phyloP scores from a whole-genome alignment of 1,284 basidiomycete genomes.

The Xerocomus nothofagi region DNA sequence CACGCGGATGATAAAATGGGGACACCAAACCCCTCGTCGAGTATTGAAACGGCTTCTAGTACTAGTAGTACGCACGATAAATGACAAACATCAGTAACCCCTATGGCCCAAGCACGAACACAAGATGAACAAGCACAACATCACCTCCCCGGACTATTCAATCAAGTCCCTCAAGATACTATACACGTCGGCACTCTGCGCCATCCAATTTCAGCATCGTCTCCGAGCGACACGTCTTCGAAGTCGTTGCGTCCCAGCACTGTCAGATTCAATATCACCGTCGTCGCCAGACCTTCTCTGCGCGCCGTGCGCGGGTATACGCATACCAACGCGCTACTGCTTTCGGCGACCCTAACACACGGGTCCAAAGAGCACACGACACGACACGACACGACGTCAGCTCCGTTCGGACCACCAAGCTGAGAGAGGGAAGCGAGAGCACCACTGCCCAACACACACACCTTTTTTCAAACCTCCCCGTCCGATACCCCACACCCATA shows the following conservation, averaged over 20 bases:
- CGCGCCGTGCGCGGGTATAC: neutral
- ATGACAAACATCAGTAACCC: neutral
- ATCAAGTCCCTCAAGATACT: neutral
- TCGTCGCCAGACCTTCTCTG: neutral
- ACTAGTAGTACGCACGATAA: neutral
- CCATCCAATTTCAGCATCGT: neutral
- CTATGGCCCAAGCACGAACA: neutral
- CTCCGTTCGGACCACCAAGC: neutral
- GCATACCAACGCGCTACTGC: slow-evolving; percentile 22
- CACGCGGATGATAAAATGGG: neutral
- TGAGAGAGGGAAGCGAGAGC: neutral
- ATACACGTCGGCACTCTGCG: neutral
- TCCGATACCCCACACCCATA: slow-evolving; percentile 24
- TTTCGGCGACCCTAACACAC: slow-evolving; percentile 6
- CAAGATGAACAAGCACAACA: neutral
- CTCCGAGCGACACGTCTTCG: neutral
- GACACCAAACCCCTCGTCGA: neutral
- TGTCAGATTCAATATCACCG: neutral
- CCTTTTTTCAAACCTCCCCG: slow-evolving; percentile 10
- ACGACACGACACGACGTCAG: neutral
- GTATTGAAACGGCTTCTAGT: slow-evolving; percentile 7
- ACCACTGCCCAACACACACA: slow-evolving; percentile 11
- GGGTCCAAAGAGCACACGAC: neutral
- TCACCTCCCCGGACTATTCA: neutral
- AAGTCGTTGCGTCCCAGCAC: neutral